A percentile compares a stretch with the other conserved stretches of the same genome.
Conservation (phyloP, 768 basidiomycete species). For the Naganishia onofrii region DNA sequence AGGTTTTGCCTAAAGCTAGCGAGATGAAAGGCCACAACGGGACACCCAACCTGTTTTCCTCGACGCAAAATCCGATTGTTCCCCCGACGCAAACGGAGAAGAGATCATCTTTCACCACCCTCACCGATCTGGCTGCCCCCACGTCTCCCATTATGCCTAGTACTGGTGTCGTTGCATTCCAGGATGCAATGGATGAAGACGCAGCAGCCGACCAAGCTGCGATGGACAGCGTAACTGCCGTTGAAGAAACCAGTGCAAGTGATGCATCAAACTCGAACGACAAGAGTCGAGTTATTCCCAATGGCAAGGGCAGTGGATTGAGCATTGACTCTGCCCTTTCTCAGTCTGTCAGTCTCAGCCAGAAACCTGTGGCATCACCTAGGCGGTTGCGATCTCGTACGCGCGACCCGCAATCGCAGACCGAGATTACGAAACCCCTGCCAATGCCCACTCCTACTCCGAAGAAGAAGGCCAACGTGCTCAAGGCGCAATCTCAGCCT, state of each 20-base stretch:
- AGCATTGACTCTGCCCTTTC: conserved; percentile 7
- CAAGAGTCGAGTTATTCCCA: not conserved
- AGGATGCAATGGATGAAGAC: conserved; percentile 20
- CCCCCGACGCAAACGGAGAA: not conserved
- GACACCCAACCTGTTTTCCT: conserved; percentile 6
- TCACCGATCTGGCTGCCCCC: conserved; percentile 14
- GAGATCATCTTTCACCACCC: not conserved
- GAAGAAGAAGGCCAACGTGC: not conserved
- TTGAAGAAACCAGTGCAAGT: not conserved
- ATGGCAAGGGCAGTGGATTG: not conserved
- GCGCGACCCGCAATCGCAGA: not conserved
- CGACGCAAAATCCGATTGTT: conserved; percentile 10
- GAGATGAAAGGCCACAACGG: conserved; percentile 1
- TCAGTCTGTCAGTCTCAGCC: conserved; percentile 7
- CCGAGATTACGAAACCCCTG: not conserved
- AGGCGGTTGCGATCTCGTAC: conserved; percentile 13
- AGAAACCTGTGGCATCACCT: not conserved
- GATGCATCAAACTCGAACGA: not conserved
- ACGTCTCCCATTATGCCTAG: conserved; percentile 13
- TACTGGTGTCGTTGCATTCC: conserved; percentile 12
- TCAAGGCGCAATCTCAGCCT: not conserved
- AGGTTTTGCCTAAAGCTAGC: not conserved
- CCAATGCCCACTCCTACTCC: not conserved
- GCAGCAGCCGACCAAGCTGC: conserved; percentile 17
- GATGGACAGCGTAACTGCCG: conserved; percentile 10